A percentile compares a stretch with the other conserved stretches of the same genome.
Conservation (phyloP, 176 grass and related monocot genomes). For the Thinopyrum elongatum region DNA sequence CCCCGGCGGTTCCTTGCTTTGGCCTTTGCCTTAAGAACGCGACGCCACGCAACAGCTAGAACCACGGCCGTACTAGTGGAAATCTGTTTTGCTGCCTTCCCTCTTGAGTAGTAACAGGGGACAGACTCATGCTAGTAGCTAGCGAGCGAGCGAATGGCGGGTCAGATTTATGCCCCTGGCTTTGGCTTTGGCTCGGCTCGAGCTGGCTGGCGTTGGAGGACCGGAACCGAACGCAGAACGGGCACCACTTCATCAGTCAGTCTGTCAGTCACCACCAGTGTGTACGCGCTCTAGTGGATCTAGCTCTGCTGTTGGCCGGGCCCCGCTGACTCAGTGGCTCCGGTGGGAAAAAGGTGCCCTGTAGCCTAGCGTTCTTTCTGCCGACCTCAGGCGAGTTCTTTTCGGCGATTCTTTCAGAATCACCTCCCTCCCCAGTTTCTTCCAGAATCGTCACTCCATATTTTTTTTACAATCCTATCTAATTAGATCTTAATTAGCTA, state of each 20-base stretch:
- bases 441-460: no score
- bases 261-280: no score
- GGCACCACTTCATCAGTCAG: background rate
- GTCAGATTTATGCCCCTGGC: background rate
- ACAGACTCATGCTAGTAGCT: background rate
- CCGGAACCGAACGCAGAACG: background rate
- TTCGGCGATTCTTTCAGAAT: no score
- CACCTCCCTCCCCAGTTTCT: no score
- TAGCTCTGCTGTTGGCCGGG: background rate
- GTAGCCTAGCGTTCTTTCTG: background rate
- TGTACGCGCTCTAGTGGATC: no score
- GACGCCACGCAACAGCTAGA: background rate
- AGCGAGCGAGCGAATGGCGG: background rate
- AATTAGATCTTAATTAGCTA: no score
- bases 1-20: background rate
- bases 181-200: no score
- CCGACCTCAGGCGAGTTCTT: no score
- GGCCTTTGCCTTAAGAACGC: background rate
- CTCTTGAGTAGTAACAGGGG: background rate
- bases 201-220: background rate
- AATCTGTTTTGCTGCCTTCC: background rate
- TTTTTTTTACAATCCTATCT: no score
- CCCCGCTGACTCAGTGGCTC: background rate
- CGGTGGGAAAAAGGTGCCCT: background rate
- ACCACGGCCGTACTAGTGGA: background rate